phyloP scores from a whole-genome alignment of 1,139 yeast genomes.

The Nadsonia commutata region DNA sequence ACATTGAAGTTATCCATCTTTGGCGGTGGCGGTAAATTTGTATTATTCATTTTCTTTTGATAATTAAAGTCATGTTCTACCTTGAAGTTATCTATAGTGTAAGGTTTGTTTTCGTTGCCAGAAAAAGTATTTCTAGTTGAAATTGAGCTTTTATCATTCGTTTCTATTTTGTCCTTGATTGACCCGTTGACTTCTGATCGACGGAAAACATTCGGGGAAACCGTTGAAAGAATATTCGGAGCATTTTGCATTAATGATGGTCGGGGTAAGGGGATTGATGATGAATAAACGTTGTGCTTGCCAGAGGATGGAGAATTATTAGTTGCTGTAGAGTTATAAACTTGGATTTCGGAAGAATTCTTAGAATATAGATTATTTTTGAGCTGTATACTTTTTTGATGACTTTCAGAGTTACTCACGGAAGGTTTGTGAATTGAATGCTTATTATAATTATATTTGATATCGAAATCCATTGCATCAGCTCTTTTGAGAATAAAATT shows the following conservation, averaged over 20 bases:
- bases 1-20: background rate
- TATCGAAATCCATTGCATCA: background rate
- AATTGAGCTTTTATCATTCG: no score
- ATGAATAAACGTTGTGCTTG: background rate
- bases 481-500: background rate
- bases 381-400: background rate
- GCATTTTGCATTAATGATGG: background rate
- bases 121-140: no score
- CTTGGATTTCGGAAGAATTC: background rate
- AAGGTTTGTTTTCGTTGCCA: no score
- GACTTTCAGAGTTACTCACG: background rate
- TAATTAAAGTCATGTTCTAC: no score
- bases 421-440: background rate
- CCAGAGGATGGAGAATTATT: background rate
- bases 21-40: background rate
- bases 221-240: background rate
- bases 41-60: no score
- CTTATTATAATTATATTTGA: background rate
- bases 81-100: no score
- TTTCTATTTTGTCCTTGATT: no score
- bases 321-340: background rate
- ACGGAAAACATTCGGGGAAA: background rate
- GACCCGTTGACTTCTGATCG: background rate
- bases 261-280: background rate
- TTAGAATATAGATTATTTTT: background rate